These are phyloP conservation scores for Termitomyces titanicus DNA, from an alignment of 768 basidiomycete species.

Conservation along the genomic window DNA sequence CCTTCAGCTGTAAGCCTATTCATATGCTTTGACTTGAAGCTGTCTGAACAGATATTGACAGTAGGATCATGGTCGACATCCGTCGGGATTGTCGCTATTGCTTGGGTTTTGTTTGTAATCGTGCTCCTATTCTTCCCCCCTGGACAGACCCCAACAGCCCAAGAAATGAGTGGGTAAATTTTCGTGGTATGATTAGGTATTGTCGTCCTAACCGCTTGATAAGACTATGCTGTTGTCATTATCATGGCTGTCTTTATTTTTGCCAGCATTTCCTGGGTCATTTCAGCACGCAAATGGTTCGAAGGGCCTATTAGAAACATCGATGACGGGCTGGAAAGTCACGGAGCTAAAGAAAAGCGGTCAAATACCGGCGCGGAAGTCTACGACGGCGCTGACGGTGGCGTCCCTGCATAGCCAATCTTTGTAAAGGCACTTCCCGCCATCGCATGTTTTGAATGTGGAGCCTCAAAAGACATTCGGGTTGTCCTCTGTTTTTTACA, in stretches of 20 bases:
- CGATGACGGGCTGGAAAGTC: neutral
- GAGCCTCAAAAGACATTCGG: too few species aligned
- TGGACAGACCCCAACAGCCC: neutral
- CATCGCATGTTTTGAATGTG: too few species aligned
- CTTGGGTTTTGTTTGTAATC: neutral
- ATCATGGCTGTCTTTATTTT: neutral
- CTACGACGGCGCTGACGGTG: too few species aligned
- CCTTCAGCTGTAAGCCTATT: neutral
- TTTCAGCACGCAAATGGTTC: neutral
- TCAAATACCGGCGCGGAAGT: too few species aligned
- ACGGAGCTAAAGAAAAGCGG: neutral
- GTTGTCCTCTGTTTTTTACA: too few species aligned
- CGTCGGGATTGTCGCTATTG: neutral
- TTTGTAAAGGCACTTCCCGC: too few species aligned
- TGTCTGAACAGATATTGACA: neutral
- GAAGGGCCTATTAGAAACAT: constrained; percentile 1
- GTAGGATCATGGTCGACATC: neutral
- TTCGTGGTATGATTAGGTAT: neutral
- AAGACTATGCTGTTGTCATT: neutral
- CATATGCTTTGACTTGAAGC: neutral
- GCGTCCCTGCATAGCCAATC: too few species aligned
- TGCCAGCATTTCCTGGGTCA: neutral
- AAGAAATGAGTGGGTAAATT: neutral
- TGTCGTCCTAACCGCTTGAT: neutral
- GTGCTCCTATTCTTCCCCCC: neutral